Conservation (phyloP, 2,329 filamentous ascomycete genomes). For the Cladophialophora immunda region DNA sequence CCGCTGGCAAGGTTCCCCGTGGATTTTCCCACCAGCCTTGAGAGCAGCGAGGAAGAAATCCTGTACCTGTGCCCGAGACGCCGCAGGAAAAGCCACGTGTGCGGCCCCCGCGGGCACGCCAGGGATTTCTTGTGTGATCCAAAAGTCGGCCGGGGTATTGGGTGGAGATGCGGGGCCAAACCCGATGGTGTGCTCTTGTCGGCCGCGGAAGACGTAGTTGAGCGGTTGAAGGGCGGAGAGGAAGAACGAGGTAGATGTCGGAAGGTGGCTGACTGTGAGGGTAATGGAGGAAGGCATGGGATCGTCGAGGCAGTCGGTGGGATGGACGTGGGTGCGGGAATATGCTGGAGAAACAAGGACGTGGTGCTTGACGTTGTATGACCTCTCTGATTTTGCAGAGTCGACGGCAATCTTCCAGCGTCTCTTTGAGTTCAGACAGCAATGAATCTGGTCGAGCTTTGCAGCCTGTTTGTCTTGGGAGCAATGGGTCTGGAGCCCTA, state of each 20-base stretch:
- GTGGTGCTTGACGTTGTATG: not conserved
- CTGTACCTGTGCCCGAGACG: conserved; percentile 70
- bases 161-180: conserved; percentile 62
- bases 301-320: conserved; percentile 18
- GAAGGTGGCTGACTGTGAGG: conserved; percentile 77
- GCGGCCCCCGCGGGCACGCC: conserved; percentile 63
- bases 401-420: conserved; percentile 25
- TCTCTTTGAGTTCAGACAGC: not conserved
- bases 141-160: conserved; percentile 66
- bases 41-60: conserved; percentile 76
- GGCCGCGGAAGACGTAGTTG: conserved; percentile 75
- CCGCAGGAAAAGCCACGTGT: conserved; percentile 74
- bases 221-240: conserved; percentile 79
- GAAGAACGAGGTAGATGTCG: conserved; percentile 84
- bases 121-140: conserved; percentile 68
- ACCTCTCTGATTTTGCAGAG: not conserved
- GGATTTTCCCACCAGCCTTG: conserved; percentile 68
- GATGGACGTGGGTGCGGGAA: conserved; percentile 16
- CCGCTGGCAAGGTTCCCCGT: conserved; percentile 64
- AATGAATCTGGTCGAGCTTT: conserved; percentile 20
- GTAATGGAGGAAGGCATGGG: conserved; percentile 70
- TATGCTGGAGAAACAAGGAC: not conserved
- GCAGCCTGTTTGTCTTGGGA: conserved; percentile 6
- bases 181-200: conserved; percentile 68
- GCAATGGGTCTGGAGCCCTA: conserved; percentile 12